Base-by-base conservation (phyloP, 2,329 filamentous ascomycete species). In the Coniochaeta sp. region DNA sequence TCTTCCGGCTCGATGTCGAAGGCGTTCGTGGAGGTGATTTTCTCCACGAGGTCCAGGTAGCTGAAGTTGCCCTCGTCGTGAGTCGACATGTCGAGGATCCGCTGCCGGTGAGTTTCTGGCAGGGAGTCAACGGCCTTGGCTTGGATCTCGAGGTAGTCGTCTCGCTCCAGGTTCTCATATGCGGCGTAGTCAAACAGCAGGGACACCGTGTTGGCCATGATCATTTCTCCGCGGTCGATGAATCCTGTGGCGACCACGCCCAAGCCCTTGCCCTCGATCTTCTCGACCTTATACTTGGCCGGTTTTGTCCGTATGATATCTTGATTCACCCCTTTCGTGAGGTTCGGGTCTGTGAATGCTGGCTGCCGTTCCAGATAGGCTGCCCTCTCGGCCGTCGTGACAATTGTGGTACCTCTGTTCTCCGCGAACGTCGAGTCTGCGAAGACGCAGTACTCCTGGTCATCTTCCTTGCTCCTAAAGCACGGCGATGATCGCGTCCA, bases 141-240 rank as follows among this genome's bases (percentile, higher is more conserved):
- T 64, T 76, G 71, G 55, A 77, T 65, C 28, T 61, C 55, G n/a
- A 59, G 60, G 61, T 74, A 65, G 12, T 71, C 59, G 1, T 62
- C 59, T 16, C 62, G 40, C 17, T 65, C 59, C 30, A 75, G 65
- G 24, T 67, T 65, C 19, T 69, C 66, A 50, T 74, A 75, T 32
- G 70, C 67, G 47, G 66, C 68, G 61, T 76, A 76, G 68, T 77
- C 75, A 61, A 77, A 69, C 62, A 77, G 67, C 57, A 75, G 57
- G 8, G 72, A 73, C 10, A 71, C 68, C 52, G 74, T 75, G 62
- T 72, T 72, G 61, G 70, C 71, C 66, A 85, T 71, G 65, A 77
- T 72, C 52, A 68, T 65, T 57, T 76, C 74, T 40, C 75, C 74
- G 34, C 73, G 67, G 32, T 63, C 61, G 62, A 77, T 71, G 62